Base-by-base conservation (phyloP, 2,329 filamentous ascomycete genomes). In the Orbilia oligospora region DNA sequence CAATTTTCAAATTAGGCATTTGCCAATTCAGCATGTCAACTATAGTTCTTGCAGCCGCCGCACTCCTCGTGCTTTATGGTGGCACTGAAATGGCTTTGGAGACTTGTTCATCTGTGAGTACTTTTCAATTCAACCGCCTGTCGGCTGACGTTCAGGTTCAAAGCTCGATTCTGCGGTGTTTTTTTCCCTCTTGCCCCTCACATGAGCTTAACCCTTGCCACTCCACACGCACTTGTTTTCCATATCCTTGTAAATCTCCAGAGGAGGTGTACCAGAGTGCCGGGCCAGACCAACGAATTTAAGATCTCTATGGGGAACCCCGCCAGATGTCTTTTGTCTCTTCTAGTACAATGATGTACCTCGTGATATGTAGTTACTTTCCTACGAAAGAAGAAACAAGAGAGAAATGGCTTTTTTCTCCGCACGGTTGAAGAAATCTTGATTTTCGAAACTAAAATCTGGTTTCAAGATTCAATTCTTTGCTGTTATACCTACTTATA, bases 161-260 rank as follows among this genome's bases (percentile, higher is more conserved):
- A 61, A 61, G 56, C 56, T 61, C 56, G 36, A n/a, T n/a, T 24
- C 46, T 71, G 73, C 67, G 53, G 67, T 77, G 24, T 55, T 55
- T 55, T 49, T 77, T 77, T 71, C 51, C 53, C 20, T 36, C 9
- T 27, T 33, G 33, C 56, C 33, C 36, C 56, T 61, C 56, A 61
- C 56, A 61, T 53, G 67, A 41, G 33, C 73, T 58, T 58, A 20
- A 58, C 53, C 53, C 53, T 58, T 58, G 53, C 53, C 53, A 58
- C 53, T 38, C 53, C 53, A 58, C 53, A 58, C 53, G 30, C 51
- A 30, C 51, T 10, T 66, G 38, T 71, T 56, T 38, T 65, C 46
- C 20, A n/a, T 16, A 76, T 71, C 66, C 72, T 76, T 76, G 72
- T 58, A 56, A 66, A 38, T 46, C 33, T 56, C 48, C 61, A 70